A percentile compares a stretch with the other conserved stretches of the same genome.
Evolutionary conservation across 2,329 filamentous ascomycete species (phyloP).

Genomic region (Aureobasidium uvarum): DNA sequence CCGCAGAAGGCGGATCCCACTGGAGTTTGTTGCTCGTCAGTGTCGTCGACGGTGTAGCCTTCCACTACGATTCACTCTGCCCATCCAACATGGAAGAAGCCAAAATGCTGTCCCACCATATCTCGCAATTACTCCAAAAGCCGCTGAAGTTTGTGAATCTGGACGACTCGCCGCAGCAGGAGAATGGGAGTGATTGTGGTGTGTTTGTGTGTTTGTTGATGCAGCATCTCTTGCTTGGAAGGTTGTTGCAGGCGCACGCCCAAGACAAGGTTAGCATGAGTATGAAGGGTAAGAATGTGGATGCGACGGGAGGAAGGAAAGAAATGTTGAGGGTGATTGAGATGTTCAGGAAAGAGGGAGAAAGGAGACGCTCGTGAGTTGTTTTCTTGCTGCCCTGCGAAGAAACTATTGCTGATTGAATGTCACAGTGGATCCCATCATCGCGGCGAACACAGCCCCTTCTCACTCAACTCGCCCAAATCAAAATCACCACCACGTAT

Average conservation of each 20-base stretch:
- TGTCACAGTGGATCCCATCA: constrained; percentile 1
- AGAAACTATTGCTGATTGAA: not conserved
- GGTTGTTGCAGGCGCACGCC: constrained; percentile 74
- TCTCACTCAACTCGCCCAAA: constrained; percentile 7
- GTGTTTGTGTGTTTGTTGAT: constrained; percentile 96
- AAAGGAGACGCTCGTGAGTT: constrained; percentile 77
- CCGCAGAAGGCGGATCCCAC: constrained; percentile 87
- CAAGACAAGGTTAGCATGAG: constrained; percentile 92
- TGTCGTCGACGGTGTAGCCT: constrained; percentile 82
- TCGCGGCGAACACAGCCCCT: constrained; percentile 19
- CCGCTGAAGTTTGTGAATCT: constrained; percentile 75
- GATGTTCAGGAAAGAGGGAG: constrained; percentile 79
- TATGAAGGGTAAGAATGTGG: constrained; percentile 78
- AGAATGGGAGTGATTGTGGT: constrained; percentile 90
- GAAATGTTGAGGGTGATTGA: constrained; percentile 92
- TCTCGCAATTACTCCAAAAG: constrained; percentile 65
- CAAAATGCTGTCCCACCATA: constrained; percentile 63
- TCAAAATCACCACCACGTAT: constrained; percentile 24
- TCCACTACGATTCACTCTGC: constrained; percentile 90
- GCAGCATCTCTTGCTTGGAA: constrained; percentile 85
- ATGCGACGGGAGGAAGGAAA: constrained; percentile 75
- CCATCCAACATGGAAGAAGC: constrained; percentile 75
- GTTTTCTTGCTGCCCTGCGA: not conserved
- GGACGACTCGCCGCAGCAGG: constrained; percentile 82
- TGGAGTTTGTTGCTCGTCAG: constrained; percentile 93